phyloP scores from a whole-genome alignment of 306 rosid species.

The Gastrolobium villosum region DNA sequence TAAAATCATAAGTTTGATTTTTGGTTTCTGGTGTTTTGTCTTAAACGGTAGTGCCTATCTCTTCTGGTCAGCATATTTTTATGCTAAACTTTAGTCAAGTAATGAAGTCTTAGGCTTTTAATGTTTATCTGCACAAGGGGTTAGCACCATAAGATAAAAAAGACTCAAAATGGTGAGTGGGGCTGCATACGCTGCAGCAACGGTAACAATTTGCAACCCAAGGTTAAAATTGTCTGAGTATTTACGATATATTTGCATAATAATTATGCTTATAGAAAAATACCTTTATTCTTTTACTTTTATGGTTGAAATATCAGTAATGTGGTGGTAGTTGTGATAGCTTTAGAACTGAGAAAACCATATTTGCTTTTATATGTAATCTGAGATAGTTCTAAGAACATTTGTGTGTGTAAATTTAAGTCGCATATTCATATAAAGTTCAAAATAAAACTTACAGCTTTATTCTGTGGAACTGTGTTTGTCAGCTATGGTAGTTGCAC shows the following conservation, averaged over 20 bases:
- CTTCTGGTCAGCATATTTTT: background rate
- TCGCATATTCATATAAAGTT: constrained; percentile 11
- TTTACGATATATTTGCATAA: constrained; percentile 1
- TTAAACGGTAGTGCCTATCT: background rate
- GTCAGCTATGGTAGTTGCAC: background rate
- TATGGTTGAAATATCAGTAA: background rate
- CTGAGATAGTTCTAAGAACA: constrained; percentile 11
- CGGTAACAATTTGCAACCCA: background rate
- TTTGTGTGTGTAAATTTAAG: constrained; percentile 3
- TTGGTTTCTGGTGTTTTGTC: constrained; percentile 23
- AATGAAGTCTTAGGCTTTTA: background rate
- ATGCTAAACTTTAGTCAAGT: background rate
- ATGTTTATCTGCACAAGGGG: background rate
- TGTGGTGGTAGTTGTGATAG: constrained; percentile 20
- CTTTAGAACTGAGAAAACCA: background rate
- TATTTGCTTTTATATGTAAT: constrained; percentile 23
- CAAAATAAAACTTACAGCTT: constrained; percentile 23
- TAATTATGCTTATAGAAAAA: background rate
- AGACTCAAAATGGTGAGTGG: background rate
- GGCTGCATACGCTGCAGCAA: background rate
- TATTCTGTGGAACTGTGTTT: constrained; percentile 13
- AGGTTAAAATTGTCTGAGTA: background rate
- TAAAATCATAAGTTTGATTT: constrained; percentile 1
- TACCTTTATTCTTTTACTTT: background rate
- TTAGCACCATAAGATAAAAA: background rate